These are phyloP conservation scores for Aspergillus thermomutatus DNA, from an alignment of 2,329 filamentous ascomycete genomes.

Conservation along the genomic window DNA sequence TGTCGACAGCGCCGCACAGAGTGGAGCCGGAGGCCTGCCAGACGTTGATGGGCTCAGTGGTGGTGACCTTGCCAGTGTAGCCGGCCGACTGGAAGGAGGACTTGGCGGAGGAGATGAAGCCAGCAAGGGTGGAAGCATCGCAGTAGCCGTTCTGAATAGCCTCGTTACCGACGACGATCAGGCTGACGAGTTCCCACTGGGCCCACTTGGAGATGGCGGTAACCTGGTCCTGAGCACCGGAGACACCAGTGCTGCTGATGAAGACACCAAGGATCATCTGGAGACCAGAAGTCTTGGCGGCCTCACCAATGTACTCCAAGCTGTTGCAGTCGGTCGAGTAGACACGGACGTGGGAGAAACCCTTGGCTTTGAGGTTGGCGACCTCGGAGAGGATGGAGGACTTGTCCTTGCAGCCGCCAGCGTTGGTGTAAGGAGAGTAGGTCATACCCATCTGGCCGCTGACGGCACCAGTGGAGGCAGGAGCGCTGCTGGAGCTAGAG, in stretches of 20 bases:
- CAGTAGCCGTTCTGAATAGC: slow-evolving; percentile 72
- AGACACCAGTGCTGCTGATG: slow-evolving; percentile 62
- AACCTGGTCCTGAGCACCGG: slow-evolving; percentile 70
- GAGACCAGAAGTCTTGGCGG: slow-evolving; percentile 63
- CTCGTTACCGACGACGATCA: slow-evolving; percentile 90
- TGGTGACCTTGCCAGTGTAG: slow-evolving; percentile 74
- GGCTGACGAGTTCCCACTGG: slow-evolving; percentile 71
- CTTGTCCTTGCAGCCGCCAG: slow-evolving; percentile 61
- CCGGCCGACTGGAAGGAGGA: slow-evolving; percentile 58
- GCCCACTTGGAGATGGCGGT: slow-evolving; percentile 67
- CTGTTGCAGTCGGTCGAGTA: slow-evolving; percentile 91
- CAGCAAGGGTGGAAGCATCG: slow-evolving; percentile 60
- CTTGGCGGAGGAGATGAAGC: slow-evolving; percentile 68
- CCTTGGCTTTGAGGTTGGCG: slow-evolving; percentile 57
- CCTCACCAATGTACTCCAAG: slow-evolving; percentile 69
- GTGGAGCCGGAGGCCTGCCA: slow-evolving; percentile 60
- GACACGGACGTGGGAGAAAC: slow-evolving; percentile 71
- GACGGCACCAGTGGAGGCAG: slow-evolving; percentile 23
- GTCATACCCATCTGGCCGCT: slow-evolving; percentile 66
- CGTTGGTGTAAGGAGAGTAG: slow-evolving; percentile 69
- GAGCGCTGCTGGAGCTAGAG: slow-evolving; percentile 9
- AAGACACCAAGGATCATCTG: slow-evolving; percentile 86
- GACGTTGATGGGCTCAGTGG: slow-evolving; percentile 78
- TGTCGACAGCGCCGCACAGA: slow-evolving; percentile 72
- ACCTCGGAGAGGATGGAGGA: slow-evolving; percentile 60